phyloP scores from a whole-genome alignment of 2,329 filamentous ascomycete genomes.

The Cercospora nicotianae region DNA sequence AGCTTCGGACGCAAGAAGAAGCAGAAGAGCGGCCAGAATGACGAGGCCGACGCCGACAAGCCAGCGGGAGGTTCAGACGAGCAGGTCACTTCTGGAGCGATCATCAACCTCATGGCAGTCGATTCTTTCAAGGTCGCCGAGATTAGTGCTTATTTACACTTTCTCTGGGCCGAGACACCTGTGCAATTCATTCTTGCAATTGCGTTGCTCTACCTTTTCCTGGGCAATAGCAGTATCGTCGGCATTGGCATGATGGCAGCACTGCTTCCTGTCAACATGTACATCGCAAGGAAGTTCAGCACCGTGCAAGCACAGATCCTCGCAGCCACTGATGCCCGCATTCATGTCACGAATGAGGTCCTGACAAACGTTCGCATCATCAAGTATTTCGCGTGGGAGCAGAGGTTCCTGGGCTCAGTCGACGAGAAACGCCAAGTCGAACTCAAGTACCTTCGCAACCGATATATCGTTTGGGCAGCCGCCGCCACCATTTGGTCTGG shows the following conservation, averaged over 20 bases:
- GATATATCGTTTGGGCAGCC: slow-evolving; percentile 87
- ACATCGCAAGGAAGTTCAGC: slow-evolving; percentile 81
- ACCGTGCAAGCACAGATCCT: slow-evolving; percentile 87
- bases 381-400: slow-evolving; percentile 99
- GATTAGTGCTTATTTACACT: slow-evolving; percentile 91
- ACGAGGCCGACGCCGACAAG: slow-evolving; percentile 42
- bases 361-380: slow-evolving; percentile 97
- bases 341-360: slow-evolving; percentile 95
- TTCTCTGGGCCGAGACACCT: slow-evolving; percentile 87
- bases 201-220: slow-evolving; percentile 78
- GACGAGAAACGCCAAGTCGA: slow-evolving; percentile 84
- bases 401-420: slow-evolving; percentile 80
- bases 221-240: slow-evolving; percentile 90
- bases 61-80: slow-evolving; percentile 32
- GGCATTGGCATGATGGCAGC: slow-evolving; percentile 88
- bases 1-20: slow-evolving; percentile 61
- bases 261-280: slow-evolving; percentile 86
- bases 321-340: slow-evolving; percentile 89
- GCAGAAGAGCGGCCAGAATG: slow-evolving; percentile 46
- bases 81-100: slow-evolving; percentile 92
- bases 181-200: slow-evolving; percentile 83
- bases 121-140: slow-evolving; percentile 99
- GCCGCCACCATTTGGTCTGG: slow-evolving; percentile 97
- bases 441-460: slow-evolving; percentile 71
- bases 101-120: slow-evolving; percentile 99